Evolutionary conservation across 257 asterid genomes (phyloP), one percentile per base, ranked within the genome.

Genomic region (Schizonepeta tenuifolia): DNA sequence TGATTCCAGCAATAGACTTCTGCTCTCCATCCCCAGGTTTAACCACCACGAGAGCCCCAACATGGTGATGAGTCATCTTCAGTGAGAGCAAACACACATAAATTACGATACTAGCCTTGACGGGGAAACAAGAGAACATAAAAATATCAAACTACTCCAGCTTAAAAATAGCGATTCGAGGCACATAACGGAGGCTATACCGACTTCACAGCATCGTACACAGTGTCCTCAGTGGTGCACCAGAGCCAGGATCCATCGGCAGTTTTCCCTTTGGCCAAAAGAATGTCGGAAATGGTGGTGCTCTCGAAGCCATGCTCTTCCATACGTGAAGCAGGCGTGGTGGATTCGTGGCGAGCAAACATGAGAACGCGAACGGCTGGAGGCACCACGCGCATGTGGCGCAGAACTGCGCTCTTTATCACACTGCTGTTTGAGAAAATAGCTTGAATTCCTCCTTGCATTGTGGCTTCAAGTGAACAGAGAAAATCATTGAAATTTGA

Each of bases 161-260:
- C 35, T 67, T 12, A 38, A 35, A 49, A 33, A 36, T 9, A 2
- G 18, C 4, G 21, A 26, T 14, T 11, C 0, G 14, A 20, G 58
- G 13, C 57, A 47, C 7, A 5, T 12, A 14, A 24, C 51, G 78
- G 65, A 81, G 62, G 69, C 84, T 33, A 2, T 75, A 93, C 98
- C 76, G 98, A 93, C 71, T 93, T 90, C 64, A 93, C 98, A 5
- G 98, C 98, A 70, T 93, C 98, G 68, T 90, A 93, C 33, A 93
- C 98, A 7, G 84, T 64, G 78, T 93, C 97, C 18, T 89, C 89
- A 0, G 95, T 90, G 35, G 98, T 89, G 94, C 98, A 93, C 97
- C 97, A 93, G 15, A 93, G 97, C 98, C 98, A 93, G 31, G 98
- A 93, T 33, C 98, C 98, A 76, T 93, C 98, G 0, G 93, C 98